Evolutionary conservation across 352 stramenopile species (phyloP), one percentile per base, ranked within the genome.

Genomic region (Pythium coloratum): DNA sequence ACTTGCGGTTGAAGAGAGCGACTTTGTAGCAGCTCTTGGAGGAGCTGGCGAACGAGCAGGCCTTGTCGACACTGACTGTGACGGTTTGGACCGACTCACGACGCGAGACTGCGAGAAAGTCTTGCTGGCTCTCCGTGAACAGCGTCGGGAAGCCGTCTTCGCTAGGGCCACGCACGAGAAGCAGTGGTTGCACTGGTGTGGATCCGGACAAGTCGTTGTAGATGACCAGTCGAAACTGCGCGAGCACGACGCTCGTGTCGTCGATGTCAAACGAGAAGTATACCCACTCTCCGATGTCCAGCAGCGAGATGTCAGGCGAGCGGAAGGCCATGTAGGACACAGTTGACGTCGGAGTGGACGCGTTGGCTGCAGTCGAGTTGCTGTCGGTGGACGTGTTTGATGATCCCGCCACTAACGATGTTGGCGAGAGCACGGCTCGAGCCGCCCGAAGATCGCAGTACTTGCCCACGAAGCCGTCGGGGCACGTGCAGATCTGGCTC

Each of bases 241-340:
- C 74, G 9, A 78, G 55, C 28, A 76, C 72, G 1, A 78, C 76
- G n/a, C 30, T 33, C 0, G 70, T 67, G 54, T 91, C 78, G 24
- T 54, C 32, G 3, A 94, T 76, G 33, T 90, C 83, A 55, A 94
- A 91, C 2, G 83, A 80, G 36, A 77, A 89, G 59, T 92, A 90
- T 13, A 61, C 38, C 86, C 83, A 92, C 3, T 75, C 70, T 2
- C 82, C 82, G 20, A 85, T 76, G 14, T 59, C 69, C 33, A 92
- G 64, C 9, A 70, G 62, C 36, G 62, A 55, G 51, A 69, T 66
- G 1, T 36, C 30, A 6, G 28, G 20, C 9, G 68, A 70, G 33
- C 42, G 47, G 26, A 56, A 75, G 2, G 62, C 68, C 26, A 70
- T 46, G 20, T 66, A 67, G 4, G 62, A 64, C 1, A n/a, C n/a